Percentiles rank a stretch among this genome's conserved stretches.
Evolutionary conservation across 768 basidiomycete species (phyloP).

Genomic region (Royoungia palumana): DNA sequence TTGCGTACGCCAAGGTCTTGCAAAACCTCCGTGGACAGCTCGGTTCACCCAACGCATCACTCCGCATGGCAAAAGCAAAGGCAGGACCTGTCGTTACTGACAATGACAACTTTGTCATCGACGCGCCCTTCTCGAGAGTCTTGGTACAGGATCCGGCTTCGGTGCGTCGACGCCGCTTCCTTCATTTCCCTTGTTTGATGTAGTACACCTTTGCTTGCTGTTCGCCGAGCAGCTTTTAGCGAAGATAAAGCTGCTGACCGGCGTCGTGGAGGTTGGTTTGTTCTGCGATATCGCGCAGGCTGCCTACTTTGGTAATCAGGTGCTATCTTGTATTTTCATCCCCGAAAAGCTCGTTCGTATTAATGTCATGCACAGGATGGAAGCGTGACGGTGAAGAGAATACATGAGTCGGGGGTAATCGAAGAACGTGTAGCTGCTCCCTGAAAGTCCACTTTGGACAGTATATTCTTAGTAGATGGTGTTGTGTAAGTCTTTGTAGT

Average conservation of each 20-base stretch:
- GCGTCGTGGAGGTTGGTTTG: constrained; percentile 98
- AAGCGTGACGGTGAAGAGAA: constrained; percentile 60
- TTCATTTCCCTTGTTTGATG: background rate
- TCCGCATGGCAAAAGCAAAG: constrained; percentile 91
- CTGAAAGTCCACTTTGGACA: background rate
- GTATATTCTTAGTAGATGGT: background rate
- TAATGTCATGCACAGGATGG: constrained; percentile 48
- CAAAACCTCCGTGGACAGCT: constrained; percentile 59
- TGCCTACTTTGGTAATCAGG: constrained; percentile 94
- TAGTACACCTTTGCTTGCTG: no score
- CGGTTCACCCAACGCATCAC: constrained; percentile 65
- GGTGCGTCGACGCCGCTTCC: constrained; percentile 33
- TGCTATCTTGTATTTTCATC: constrained; percentile 26
- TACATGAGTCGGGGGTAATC: constrained; percentile 17
- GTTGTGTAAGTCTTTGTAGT: background rate
- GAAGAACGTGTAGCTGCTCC: constrained; percentile 17
- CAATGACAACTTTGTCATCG: constrained; percentile 97
- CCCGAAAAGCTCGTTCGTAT: background rate
- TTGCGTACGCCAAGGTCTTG: constrained; percentile 89
- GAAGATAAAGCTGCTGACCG: constrained; percentile 90
- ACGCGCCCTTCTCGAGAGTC: constrained; percentile 81
- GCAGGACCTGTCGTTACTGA: constrained; percentile 97
- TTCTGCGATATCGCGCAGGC: constrained; percentile 92
- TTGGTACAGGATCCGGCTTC: constrained; percentile 62
- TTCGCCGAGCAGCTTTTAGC: constrained; percentile 55